Base-by-base conservation (phyloP, 805 yeast genomes). In the Teunomyces panamensis region DNA sequence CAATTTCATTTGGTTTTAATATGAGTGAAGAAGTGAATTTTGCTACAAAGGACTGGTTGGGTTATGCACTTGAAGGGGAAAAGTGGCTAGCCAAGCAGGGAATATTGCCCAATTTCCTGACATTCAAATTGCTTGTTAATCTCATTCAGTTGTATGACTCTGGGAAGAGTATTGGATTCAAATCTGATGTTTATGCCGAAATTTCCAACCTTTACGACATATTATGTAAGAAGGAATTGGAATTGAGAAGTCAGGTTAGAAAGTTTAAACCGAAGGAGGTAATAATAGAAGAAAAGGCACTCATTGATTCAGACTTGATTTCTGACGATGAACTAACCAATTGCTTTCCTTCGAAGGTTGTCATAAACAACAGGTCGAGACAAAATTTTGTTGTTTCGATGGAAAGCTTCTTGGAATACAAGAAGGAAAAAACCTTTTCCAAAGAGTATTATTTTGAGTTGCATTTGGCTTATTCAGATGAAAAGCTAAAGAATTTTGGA, bases 31-130 rank as follows among this genome's bases (percentile, higher is more conserved):
- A 75, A 30, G 79, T 77, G 2, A 74, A 75, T 46, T 77, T 84
- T 67, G 85, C 87, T 0, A 73, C 85, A 1, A 53, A 60, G 9
- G 63, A 72, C 7, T 85, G 91, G 90, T 56, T 85, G 9, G 63
- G 69, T 3, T 61, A 71, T 45, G 77, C 81, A 0, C 14, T 69
- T 1, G 79, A 75, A 30, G 80, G 80, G 0, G 79, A 77, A 34
- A 56, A 62, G 28, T 83, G 86, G 86, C 55, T 81, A 11, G 49
- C 60, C 3, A 65, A 68, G 14, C 81, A 81, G 49, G 64, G 69
- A 0, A 54, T 80, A 1, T 39, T 80, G 2, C 87, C 89, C 0
- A 69, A 68, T 37, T 77, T 85, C 44, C 79, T 85, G 48, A 63
- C 69, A 5, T 73, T 75, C 54, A 74, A 74, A 49, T 59, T 84